Conservation (phyloP, 1,284 basidiomycete genomes). For the Apiotrichum gamsii region DNA sequence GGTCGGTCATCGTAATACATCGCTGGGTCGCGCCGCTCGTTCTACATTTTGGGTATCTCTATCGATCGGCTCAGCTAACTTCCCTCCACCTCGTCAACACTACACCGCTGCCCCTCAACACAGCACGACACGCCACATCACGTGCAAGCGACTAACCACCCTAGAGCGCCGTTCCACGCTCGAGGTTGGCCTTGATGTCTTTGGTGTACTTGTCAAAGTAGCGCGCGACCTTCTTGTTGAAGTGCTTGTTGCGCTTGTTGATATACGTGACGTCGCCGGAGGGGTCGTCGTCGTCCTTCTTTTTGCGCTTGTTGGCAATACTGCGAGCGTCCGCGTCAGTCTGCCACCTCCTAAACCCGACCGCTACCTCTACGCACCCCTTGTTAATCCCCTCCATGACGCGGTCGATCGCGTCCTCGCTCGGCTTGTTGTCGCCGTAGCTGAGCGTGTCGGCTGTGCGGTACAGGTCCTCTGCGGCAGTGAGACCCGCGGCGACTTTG, state of each 20-base stretch:
- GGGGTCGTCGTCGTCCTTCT: constrained; percentile 81
- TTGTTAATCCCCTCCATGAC: constrained; percentile 86
- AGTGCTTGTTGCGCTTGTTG: constrained; percentile 96
- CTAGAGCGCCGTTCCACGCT: constrained; percentile 83
- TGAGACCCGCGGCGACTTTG: constrained; percentile 44
- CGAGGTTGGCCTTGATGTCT: constrained; percentile 91
- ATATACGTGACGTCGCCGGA: constrained; percentile 97
- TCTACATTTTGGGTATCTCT: no score
- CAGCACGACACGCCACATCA: no score
- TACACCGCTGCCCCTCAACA: no score
- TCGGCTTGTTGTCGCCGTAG: constrained; percentile 90
- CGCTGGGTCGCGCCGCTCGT: no score
- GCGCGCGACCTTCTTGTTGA: constrained; percentile 97
- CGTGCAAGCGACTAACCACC: no score
- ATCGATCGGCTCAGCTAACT: no score
- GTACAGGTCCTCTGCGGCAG: constrained; percentile 68
- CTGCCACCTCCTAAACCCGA: neutral
- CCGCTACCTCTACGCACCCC: constrained; percentile 59
- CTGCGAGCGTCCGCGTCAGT: neutral
- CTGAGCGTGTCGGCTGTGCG: constrained; percentile 81
- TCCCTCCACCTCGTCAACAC: no score
- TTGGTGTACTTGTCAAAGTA: constrained; percentile 97
- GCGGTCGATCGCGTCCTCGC: constrained; percentile 88
- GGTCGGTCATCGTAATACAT: no score
- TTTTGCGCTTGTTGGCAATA: constrained; percentile 27